Base-by-base conservation (phyloP, 2,329 filamentous ascomycete species). In the Fusarium penzigii region DNA sequence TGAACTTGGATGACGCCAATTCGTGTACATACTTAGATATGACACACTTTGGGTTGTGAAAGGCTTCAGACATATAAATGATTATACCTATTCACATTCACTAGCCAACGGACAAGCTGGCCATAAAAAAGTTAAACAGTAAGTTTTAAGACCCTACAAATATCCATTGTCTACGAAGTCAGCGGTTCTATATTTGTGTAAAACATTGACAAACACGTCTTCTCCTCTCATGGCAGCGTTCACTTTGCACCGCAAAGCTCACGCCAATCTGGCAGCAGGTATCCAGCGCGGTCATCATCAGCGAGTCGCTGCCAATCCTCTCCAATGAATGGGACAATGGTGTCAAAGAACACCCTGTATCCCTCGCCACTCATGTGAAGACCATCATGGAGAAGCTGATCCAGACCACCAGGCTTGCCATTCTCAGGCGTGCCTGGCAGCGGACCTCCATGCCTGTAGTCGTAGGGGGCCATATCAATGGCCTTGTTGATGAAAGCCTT, bases 401-500 rank as follows among this genome's bases (percentile, higher is more conserved):
- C 73, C 39, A 85, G 68, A 32, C 77, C 78, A 16, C 81, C 81
- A 44, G 74, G 72, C 59, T 77, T 72, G 20, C 80, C 79, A 50
- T 75, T 74, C 57, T 75, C 73, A 2, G 73, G 75, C 25, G 80
- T 77, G 2, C 82, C 81, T 32, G 84, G 74, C 63, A 72, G 70
- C 14, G 75, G 73, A 7, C 75, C 75, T 6, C 71, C 75, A 42
- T 70, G 72, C 42, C 82, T 74, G 48, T 85, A 79, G 65, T 85
- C 87, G 44, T 79, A 73, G 61, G 68, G 83, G 67, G 71, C 82
- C 72, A 72, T 83, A 68, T 68, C 79, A 68, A 71, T 83, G 75
- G 70, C 92, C 80, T 82, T 78, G 49, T 83, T 77, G 85, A 96
- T 90, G 63, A 97, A 80, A 0, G 84, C 84, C 55, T 83, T 81